Base-by-base conservation (phyloP, 768 basidiomycete genomes). In the Hemileccinum rubropunctum region DNA sequence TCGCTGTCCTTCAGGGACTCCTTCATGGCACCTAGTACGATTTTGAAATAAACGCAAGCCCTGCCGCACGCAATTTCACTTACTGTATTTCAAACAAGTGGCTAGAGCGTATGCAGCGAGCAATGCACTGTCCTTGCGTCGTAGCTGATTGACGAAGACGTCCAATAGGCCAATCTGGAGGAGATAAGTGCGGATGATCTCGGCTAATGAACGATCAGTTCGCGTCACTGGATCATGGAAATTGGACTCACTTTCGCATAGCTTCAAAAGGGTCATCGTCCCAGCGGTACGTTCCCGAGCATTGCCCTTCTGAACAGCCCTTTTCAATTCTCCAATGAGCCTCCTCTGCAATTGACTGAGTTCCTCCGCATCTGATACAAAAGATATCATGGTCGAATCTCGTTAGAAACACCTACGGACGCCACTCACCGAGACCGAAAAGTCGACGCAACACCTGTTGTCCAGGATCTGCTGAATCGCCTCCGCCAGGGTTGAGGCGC, bases 101-200 rank as follows among this genome's bases (percentile, higher is more conserved):
- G 44, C 35, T 23, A 64, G 38, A 1, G 62, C 59, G 9, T 64
- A 64, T 14, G 59, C 59, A 27, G 56, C 59, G 9, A 64, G 53
- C 11, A 64, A 38, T 3, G 61, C 53, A 2, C 36, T 52, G 4
- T 57, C 45, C 45, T 55, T 59, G 2, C 36, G 48, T 36, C 46
- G 47, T 28, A 63, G 23, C 17, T 62, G 60, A 6, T 45, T 33
- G 10, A 65, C 9, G 14, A 64, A 57, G 17, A 49, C 4, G 4
- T 42, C 37, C 21, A 58, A 21, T n/a, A 62, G 13, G 4, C 30
- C 3, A 7, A 47, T 49, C 9, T 57, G 39, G 17, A n/a, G 23
- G 4, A 64, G 53, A 42, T 46, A 38, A 3, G 11, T 15, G 12
- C 55, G 53, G 17, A 65, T 50, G 0, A 4, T 17, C 12, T 0